These are phyloP conservation scores for Oryza punctata DNA, from an alignment of 176 grass and related monocot genomes.

Conservation along the genomic window DNA sequence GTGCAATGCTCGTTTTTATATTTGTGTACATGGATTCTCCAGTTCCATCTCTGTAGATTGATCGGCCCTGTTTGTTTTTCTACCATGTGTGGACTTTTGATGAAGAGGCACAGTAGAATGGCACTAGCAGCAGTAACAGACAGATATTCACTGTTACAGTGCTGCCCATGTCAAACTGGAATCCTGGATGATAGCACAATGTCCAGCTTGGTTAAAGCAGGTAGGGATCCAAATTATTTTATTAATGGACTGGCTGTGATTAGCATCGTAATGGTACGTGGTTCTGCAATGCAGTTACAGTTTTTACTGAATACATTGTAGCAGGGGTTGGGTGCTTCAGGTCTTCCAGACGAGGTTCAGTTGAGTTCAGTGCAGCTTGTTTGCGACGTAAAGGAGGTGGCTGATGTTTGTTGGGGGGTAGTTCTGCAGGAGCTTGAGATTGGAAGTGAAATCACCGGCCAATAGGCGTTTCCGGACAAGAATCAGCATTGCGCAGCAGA, in stretches of 20 bases:
- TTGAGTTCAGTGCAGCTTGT: constrained; percentile 61
- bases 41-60: background rate
- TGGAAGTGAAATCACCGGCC: constrained; percentile 72
- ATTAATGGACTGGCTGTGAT: background rate
- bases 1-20: background rate
- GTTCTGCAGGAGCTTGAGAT: constrained; percentile 83
- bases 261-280: background rate
- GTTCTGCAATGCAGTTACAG: constrained; percentile 11
- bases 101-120: background rate
- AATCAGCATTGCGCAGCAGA: constrained; percentile 94
- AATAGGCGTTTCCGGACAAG: constrained; percentile 75
- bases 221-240: background rate
- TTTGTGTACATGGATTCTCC: background rate
- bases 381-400: constrained; percentile 88
- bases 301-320: background rate
- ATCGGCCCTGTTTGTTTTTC: background rate
- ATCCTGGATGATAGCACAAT: background rate
- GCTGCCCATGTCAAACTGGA: background rate
- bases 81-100: background rate
- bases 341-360: background rate
- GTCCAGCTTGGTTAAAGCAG: too few relatives aligned
- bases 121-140: background rate
- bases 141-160: background rate
- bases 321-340: background rate
- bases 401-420: constrained; percentile 84